Conservation (phyloP, 768 basidiomycete genomes). For the Tylopilus cervinicoccineus region DNA sequence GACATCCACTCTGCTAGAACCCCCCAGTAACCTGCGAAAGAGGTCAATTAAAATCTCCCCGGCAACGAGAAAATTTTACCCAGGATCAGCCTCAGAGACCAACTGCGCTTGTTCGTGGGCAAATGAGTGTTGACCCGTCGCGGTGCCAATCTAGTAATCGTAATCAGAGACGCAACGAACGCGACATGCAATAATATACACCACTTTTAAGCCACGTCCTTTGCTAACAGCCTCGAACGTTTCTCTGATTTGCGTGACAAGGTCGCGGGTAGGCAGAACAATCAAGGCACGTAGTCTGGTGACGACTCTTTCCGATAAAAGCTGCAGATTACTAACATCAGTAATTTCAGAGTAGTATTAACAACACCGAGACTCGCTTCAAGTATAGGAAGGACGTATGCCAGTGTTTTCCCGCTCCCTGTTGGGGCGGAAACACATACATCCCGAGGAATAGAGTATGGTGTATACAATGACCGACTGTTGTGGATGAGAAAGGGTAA, state of each 20-base stretch:
- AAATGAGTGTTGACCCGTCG: constrained; percentile 94
- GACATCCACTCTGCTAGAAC: constrained; percentile 89
- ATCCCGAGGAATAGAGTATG: constrained; percentile 67
- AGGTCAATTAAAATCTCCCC: neutral
- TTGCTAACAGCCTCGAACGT: constrained; percentile 83
- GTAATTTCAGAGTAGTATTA: neutral
- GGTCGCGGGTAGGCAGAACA: constrained; percentile 89
- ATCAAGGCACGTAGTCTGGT: constrained; percentile 85
- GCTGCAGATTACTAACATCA: constrained; percentile 36
- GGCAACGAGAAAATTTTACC: constrained; percentile 37
- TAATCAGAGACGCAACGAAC: neutral
- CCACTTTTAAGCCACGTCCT: constrained; percentile 83
- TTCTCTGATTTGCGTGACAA: constrained; percentile 89
- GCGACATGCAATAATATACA: neutral
- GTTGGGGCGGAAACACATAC: constrained; percentile 96
- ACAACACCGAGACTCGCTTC: constrained; percentile 48
- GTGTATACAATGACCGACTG: constrained; percentile 53
- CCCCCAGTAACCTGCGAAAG: constrained; percentile 61
- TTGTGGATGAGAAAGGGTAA: constrained; percentile 73
- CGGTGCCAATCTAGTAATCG: constrained; percentile 57
- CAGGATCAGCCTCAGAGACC: constrained; percentile 51
- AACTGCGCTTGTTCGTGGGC: constrained; percentile 84
- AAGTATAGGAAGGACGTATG: constrained; percentile 91
- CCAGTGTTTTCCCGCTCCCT: constrained; percentile 95
- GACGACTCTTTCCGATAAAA: constrained; percentile 67